Evolutionary conservation across 768 basidiomycete species (phyloP).

Genomic region (Russula abietina): DNA sequence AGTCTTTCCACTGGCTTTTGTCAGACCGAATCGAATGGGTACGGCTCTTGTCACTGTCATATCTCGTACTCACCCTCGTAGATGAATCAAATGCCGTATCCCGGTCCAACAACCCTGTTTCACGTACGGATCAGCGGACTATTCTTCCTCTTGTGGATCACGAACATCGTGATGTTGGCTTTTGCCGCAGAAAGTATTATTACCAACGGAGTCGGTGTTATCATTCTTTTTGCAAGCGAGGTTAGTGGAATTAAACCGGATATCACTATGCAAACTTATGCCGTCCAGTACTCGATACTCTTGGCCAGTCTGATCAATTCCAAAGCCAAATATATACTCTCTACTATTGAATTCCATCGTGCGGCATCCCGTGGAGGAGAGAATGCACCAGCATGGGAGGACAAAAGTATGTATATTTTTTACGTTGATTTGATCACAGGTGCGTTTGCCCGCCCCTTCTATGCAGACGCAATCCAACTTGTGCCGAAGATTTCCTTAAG

Average conservation of each 20-base stretch:
- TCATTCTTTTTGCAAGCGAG: slow-evolving; percentile 95
- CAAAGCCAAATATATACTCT: slow-evolving; percentile 76
- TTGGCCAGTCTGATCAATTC: slow-evolving; percentile 75
- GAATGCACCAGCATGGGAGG: slow-evolving; percentile 90
- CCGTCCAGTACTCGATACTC: slow-evolving; percentile 74
- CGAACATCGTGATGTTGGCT: slow-evolving; percentile 71
- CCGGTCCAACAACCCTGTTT: slow-evolving; percentile 75
- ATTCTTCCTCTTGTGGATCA: slow-evolving; percentile 65
- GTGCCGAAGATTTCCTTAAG: slow-evolving; percentile 80
- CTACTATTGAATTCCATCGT: slow-evolving; percentile 72
- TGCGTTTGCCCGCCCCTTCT: slow-evolving; percentile 34
- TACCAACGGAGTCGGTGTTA: slow-evolving; percentile 74
- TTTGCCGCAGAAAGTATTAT: slow-evolving; percentile 79
- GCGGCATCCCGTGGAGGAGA: slow-evolving; percentile 74
- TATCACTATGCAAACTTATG: slow-evolving; percentile 17
- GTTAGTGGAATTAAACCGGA: slow-evolving; percentile 38
- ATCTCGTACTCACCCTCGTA: slow-evolving; percentile 31
- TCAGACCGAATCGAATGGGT: slow-evolving; percentile 97
- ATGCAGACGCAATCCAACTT: slow-evolving; percentile 15
- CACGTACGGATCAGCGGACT: slow-evolving; percentile 77
- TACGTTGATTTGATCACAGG: slow-evolving; percentile 91
- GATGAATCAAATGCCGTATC: slow-evolving; percentile 97
- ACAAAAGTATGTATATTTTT: slow-evolving; percentile 96
- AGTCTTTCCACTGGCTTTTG: slow-evolving; percentile 97
- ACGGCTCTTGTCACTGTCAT: neutral